Evolutionary conservation across 805 yeast species (phyloP).

Genomic region (Osmozyma mogii): DNA sequence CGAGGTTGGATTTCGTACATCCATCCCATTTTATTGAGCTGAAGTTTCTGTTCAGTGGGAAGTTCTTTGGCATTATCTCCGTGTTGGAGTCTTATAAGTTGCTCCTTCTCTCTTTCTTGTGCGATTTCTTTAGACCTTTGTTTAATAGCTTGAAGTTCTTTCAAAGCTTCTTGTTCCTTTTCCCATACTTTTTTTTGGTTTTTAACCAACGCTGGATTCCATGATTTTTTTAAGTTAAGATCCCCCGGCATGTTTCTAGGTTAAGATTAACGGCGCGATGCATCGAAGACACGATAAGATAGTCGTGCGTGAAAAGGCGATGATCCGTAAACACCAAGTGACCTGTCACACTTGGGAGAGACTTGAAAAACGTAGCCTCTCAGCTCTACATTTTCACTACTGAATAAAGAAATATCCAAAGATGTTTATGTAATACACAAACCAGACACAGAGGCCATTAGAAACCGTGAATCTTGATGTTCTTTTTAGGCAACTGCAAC

Average conservation of each 20-base stretch:
- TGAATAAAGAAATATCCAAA: conserved; percentile 1
- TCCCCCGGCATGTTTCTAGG: conserved; percentile 53
- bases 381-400: background rate
- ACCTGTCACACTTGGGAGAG: background rate
- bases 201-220: conserved; percentile 87
- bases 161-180: conserved; percentile 66
- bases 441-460: conserved; percentile 23
- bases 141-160: conserved; percentile 58
- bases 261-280: background rate
- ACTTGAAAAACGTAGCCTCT: background rate
- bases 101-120: conserved; percentile 53
- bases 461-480: conserved; percentile 97
- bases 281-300: background rate
- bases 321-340: background rate
- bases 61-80: conserved; percentile 28
- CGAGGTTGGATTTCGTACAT: too few species aligned
- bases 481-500: conserved; percentile 87
- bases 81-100: conserved; percentile 41
- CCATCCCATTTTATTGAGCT: conserved; percentile 61
- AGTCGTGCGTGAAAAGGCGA: background rate
- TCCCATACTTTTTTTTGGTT: conserved; percentile 84
- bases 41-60: conserved; percentile 26
- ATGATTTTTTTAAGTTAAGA: conserved; percentile 83
- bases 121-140: conserved; percentile 57
- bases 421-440: background rate